Conservation (phyloP, 1,284 basidiomycete species). For the Pseudozyma sp. region DNA sequence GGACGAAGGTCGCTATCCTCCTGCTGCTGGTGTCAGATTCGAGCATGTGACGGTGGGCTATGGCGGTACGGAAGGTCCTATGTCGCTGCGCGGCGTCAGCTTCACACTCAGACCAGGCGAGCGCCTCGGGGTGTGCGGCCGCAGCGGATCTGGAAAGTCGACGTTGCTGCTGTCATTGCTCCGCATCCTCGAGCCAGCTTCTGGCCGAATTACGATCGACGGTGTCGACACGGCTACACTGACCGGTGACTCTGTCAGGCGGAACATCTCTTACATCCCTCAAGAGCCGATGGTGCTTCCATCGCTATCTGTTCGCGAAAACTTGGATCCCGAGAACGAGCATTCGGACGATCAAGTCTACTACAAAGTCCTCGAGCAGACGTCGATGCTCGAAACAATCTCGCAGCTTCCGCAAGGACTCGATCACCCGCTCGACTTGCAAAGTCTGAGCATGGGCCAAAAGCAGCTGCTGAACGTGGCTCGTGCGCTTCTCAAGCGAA, state of each 20-base stretch:
- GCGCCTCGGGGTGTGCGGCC: constrained; percentile 71
- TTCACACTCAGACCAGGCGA: constrained; percentile 2
- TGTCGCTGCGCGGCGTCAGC: constrained; percentile 10
- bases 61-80: neutral
- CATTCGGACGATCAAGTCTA: constrained; percentile 45
- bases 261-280: constrained; percentile 42
- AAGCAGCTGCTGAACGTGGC: constrained; percentile 70
- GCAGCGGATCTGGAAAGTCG: constrained; percentile 80
- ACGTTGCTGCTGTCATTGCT: constrained; percentile 74
- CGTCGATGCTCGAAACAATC: constrained; percentile 47
- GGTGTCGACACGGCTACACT: constrained; percentile 67
- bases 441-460: constrained; percentile 41
- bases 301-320: constrained; percentile 52
- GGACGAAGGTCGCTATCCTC: constrained; percentile 9
- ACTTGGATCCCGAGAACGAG: constrained; percentile 45
- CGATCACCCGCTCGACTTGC: constrained; percentile 6
- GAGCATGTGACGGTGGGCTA: constrained; percentile 16
- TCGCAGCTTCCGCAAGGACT: constrained; percentile 7
- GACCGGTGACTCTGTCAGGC: constrained; percentile 12
- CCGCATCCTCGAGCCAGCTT: constrained; percentile 74
- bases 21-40: constrained; percentile 14
- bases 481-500: constrained; percentile 72
- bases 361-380: constrained; percentile 50
- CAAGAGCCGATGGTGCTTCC: constrained; percentile 60
- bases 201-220: constrained; percentile 83